Evolutionary conservation across 169 alveolate species (phyloP), one percentile per base, ranked within the genome.

Genomic region (Eimeria brunetti): DNA sequence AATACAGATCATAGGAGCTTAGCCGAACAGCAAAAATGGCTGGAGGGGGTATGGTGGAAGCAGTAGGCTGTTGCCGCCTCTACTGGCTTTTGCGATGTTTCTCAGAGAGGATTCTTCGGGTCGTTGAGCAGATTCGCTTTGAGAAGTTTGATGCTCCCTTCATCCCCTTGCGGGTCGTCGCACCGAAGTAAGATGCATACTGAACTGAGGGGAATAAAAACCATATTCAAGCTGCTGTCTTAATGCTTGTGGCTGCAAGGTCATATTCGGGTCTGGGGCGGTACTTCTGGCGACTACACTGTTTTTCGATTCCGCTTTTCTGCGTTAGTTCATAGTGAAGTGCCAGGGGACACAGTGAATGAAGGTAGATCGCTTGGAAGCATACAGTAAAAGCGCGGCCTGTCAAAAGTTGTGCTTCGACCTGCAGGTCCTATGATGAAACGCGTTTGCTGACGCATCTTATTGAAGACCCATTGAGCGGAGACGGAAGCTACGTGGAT

Each of bases 401-500:
- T 24, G 12, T 27, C 44, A 64, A 18, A 24, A 44, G 36, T 24
- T 88, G 11, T 33, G 73, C 24, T 33, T 44, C 73, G 64, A 14
- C 44, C 22, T n/a, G 56, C 95, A 92, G 95, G 86, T 92, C 95
- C 7, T 75, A 53, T 11, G 95, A 92, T 73, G 95, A 92, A 58
- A 92, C 95, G 27, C 91, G 95, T 33, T 46, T 92, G 73, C 56
- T 92, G 85, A 81, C 95, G 75, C 96, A 84, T 49, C 58, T 93
- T 69, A 89, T 93, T 30, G 96, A 93, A 53, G 96, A 93, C 51
- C 91, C 96, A 7, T 24, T 93, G 67, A 76, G 94, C 53, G 96
- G 96, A 38, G 96, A 93, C 30, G 94, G 89, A 44, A 75, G 96
- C 94, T 93, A 93, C 89, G 96, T 93, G 58, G 96, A 93, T 41